Evolutionary conservation across 129 eudicot genomes (phyloP), one percentile per base, ranked within the genome.

Genomic region (Ambrosia trifida): DNA sequence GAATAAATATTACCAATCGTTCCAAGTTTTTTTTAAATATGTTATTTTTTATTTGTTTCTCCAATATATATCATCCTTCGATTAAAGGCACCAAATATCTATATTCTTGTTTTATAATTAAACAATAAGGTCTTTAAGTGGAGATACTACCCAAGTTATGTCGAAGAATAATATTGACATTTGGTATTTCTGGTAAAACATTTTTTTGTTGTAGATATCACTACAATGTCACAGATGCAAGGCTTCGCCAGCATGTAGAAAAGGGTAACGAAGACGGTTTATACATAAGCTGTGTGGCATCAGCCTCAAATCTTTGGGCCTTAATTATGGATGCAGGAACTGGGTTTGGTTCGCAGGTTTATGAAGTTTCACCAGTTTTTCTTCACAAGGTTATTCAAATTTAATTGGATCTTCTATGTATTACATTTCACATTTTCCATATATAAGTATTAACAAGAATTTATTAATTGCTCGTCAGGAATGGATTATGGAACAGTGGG

Each of bases 401-500:
- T 57, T 7, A 45, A 56, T 12, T 10, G 45, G 52, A 52, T 61
- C 46, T 49, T 68, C 20, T 6, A 45, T 38, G 13, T 52, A 2
- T 11, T 52, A 38, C 11, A 13, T 36, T 10, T 11, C 11, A 17
- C 31, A 43, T 38, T 16, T 40, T 63, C 36, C 4, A 41, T 16
- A 32, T 69, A 36, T 46, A 36, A 62, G 28, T 19, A 66, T 47
- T 28, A 35, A 31, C 33, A n/a, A 14, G 7, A 35, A 7, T 49
- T 14, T 72, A 24, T 60, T 36, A 7, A 4, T 1, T 47, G 75
- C 40, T 61, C 13, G 43, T 64, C 77, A 94, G 99, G 99, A 94
- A 60, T 94, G 99, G 99, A 94, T 94, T 76, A 94, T 94, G 99
- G 99, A 94, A 78, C 99, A 94, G 59, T 94, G 99, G 99, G 99